Evolutionary conservation across 768 basidiomycete species (phyloP), one percentile per base, ranked within the genome.

Genomic region (Rhodotorula babjevae): DNA sequence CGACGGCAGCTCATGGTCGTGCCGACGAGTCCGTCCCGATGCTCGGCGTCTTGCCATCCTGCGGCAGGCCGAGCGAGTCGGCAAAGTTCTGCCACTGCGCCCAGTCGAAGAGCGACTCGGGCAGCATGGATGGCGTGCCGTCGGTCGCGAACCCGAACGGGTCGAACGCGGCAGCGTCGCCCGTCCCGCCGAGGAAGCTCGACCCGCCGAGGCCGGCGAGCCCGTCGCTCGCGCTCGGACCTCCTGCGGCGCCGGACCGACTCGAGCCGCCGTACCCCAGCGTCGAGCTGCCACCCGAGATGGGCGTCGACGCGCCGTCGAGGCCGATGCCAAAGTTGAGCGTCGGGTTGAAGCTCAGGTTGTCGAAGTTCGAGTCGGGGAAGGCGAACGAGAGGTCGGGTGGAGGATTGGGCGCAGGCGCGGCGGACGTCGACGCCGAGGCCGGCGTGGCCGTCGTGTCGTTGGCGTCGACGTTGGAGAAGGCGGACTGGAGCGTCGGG

Each of bases 311-410:
- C 44, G 64, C 1, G 25, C 15, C 56, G n/a, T 59, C 14, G 15
- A 19, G 16, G 29, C 55, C 18, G 25, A 25, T 5, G 57, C 46
- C 55, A 18, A 65, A 46, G 59, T 72, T 72, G 58, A 72, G 66
- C 21, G 63, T 60, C 40, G 71, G 71, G 53, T 72, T 72, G 67
- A 72, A 72, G 12, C 67, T 68, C 27, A 72, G 57, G 36, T 58
- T 64, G 23, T 68, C 67, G 63, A 72, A 63, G 21, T 18, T 40
- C 23, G 71, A 65, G 40, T 72, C 71, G 52, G 71, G 59, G 59
- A 72, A 64, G 42, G 58, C 66, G 67, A 68, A 72, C 7, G 71
- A 68, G 44, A 72, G 71, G 46, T 72, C 71, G 29, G 71, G 58
- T 42, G 71, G 62, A 1, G 66, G 67, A 47, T 72, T 68, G 25